Evolutionary conservation across 75 land plant species (phyloP).

Genomic region (Sequoiadendron giganteum): DNA sequence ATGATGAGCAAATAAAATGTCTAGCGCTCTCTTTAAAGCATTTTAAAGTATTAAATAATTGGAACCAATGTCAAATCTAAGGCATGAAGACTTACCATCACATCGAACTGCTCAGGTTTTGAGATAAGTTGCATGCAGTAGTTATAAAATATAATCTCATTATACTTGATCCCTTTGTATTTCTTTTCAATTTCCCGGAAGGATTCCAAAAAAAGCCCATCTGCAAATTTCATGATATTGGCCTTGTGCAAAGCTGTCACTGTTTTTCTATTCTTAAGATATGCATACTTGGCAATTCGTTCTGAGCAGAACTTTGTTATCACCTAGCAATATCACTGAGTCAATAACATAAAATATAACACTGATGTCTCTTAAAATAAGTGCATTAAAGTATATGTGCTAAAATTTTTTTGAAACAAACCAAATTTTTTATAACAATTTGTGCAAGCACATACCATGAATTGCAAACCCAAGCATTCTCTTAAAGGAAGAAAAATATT

Average conservation of each 20-base stretch:
- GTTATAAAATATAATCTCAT: constrained; percentile 84
- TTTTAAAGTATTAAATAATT: not conserved
- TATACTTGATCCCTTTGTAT: constrained; percentile 77
- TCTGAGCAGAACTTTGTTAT: constrained; percentile 83
- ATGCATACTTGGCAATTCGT: constrained; percentile 80
- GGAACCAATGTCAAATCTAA: not conserved
- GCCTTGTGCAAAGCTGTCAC: constrained; percentile 91
- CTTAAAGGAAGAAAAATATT: not conserved
- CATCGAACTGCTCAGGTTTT: constrained; percentile 89
- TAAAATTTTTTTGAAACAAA: not conserved
- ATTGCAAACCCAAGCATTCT: not conserved
- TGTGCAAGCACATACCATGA: not conserved
- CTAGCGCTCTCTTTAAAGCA: not conserved
- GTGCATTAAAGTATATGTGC: not conserved
- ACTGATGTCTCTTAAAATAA: not conserved
- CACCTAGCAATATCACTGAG: constrained; percentile 40
- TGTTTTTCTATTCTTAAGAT: constrained; percentile 77
- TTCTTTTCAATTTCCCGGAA: constrained; percentile 77
- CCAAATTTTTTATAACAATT: not conserved
- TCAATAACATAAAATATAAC: constrained; percentile 10
- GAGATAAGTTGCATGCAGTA: constrained; percentile 84
- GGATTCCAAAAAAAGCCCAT: constrained; percentile 71
- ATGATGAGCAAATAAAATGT: not conserved
- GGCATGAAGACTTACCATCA: constrained; percentile 59
- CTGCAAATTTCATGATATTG: constrained; percentile 81